Percentiles rank a stretch among this genome's conserved stretches.
Evolutionary conservation across 2,329 filamentous ascomycete species (phyloP).

Genomic region (Dissoconium aciculare): DNA sequence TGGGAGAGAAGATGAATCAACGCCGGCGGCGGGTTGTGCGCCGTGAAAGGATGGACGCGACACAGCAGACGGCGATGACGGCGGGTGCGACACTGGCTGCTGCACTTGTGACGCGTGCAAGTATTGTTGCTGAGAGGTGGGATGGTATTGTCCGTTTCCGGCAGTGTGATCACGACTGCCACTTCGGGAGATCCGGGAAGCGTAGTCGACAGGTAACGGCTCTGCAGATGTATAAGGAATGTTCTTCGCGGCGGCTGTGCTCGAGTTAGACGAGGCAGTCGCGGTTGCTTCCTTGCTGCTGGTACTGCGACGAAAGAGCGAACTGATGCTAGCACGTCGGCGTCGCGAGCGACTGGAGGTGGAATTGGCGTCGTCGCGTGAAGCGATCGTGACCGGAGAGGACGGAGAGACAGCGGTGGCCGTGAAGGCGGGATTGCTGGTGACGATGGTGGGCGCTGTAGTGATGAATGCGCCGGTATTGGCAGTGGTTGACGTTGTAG

Average conservation of each 20-base stretch:
- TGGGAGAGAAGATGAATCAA: too few relatives aligned
- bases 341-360: not conserved
- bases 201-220: not conserved
- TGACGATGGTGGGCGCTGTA: too few relatives aligned
- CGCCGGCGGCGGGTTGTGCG: too few relatives aligned
- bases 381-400: constrained; percentile 7
- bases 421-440: not conserved
- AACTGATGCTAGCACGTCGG: not conserved
- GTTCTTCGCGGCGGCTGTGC: not conserved
- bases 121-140: too few relatives aligned
- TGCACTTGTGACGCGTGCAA: not conserved
- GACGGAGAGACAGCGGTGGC: not conserved
- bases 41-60: too few relatives aligned
- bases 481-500: too few relatives aligned
- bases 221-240: not conserved
- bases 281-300: not conserved
- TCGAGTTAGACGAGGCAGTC: not conserved
- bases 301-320: not conserved
- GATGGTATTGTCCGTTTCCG: too few relatives aligned
- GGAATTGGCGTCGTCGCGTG: constrained; percentile 1
- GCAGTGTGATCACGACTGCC: too few relatives aligned
- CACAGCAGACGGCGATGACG: not conserved
- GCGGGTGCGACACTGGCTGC: not conserved
- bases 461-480: too few relatives aligned
- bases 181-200: not conserved